Evolutionary conservation across 2,329 filamentous ascomycete species (phyloP).

Genomic region (Fusarium irregulare): DNA sequence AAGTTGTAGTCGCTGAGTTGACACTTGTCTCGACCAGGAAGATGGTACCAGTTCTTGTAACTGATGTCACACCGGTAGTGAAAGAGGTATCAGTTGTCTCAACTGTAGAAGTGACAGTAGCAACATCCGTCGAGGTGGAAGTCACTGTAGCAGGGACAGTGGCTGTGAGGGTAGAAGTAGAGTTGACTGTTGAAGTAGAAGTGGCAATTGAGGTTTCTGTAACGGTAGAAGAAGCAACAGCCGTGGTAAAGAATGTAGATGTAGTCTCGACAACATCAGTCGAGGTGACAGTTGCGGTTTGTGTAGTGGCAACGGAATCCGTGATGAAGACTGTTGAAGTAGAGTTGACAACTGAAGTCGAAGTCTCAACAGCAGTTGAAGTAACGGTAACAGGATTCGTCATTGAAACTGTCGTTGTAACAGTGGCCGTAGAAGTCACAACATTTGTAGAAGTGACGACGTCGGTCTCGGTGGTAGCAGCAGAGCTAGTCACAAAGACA

Average conservation of each 20-base stretch:
- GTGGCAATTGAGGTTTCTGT: not conserved
- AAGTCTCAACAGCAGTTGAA: not conserved
- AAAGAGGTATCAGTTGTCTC: not conserved
- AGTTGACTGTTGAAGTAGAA: not conserved
- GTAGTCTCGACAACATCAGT: not conserved
- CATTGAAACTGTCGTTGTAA: not conserved
- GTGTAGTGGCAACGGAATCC: not conserved
- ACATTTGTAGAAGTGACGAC: not conserved
- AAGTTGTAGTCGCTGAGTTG: not conserved
- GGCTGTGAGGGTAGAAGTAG: not conserved
- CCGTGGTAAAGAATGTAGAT: not conserved
- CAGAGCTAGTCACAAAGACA: not conserved
- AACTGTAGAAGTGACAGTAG: not conserved
- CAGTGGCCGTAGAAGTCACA: not conserved
- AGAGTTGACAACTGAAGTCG: not conserved
- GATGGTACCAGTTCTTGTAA: not conserved
- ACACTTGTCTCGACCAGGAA: not conserved
- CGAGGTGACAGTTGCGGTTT: not conserved
- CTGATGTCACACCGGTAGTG: not conserved
- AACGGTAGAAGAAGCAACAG: not conserved
- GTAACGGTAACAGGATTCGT: not conserved
- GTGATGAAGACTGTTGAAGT: not conserved
- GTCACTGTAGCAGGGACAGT: not conserved
- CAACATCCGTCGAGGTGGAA: not conserved
- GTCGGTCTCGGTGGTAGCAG: not conserved